These are phyloP conservation scores for Rhododendron griersonianum DNA, from an alignment of 148 eudicot species.

Conservation along the genomic window DNA sequence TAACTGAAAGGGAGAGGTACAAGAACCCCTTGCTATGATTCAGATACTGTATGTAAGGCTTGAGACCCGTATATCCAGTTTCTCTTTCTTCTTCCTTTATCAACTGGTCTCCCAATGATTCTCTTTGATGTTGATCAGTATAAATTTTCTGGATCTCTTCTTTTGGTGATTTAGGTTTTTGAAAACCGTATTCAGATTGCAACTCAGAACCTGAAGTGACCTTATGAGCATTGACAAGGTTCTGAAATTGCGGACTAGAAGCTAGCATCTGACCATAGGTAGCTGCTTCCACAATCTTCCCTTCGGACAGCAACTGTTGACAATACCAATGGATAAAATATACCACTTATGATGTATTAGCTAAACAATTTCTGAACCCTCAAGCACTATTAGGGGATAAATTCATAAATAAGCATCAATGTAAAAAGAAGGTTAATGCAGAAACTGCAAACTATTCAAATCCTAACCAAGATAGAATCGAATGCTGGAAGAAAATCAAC, in stretches of 20 bases:
- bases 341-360: neutral
- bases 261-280: slow-evolving; percentile 33
- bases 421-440: neutral
- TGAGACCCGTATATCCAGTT: slow-evolving; percentile 46
- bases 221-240: slow-evolving; percentile 40
- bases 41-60: slow-evolving; percentile 52
- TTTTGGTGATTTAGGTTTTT: neutral
- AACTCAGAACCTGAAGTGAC: slow-evolving; percentile 11
- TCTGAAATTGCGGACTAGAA: slow-evolving; percentile 27
- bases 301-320: slow-evolving; percentile 42
- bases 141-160: slow-evolving; percentile 14
- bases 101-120: slow-evolving; percentile 34
- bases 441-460: neutral
- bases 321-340: neutral
- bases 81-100: slow-evolving; percentile 60
- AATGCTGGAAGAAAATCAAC: slow-evolving; percentile 63
- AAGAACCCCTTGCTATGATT: slow-evolving; percentile 42
- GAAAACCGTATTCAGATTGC: neutral
- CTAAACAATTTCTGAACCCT: neutral
- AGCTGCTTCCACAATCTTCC: slow-evolving; percentile 40
- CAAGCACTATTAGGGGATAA: neutral
- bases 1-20: slow-evolving; percentile 30
- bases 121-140: slow-evolving; percentile 10
- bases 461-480: slow-evolving; percentile 49
- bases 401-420: neutral